Conservation (phyloP, 768 basidiomycete genomes). For the Pisolithus orientalis region DNA sequence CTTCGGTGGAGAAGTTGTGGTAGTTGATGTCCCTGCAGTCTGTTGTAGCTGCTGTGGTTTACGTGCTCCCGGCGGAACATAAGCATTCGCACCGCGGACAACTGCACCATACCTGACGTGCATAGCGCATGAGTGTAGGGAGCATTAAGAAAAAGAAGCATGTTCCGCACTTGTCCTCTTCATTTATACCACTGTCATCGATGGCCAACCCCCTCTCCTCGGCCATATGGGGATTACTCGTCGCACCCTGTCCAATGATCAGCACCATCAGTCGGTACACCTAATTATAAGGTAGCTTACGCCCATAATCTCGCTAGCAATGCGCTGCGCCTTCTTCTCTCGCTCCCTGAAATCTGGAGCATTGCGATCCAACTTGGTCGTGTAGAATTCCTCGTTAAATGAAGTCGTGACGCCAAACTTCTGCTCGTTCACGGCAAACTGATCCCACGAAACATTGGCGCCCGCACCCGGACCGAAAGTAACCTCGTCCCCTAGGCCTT, state of each 20-base stretch:
- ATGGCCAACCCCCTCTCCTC: constrained; percentile 72
- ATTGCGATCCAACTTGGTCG: constrained; percentile 83
- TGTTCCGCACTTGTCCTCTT: constrained; percentile 86
- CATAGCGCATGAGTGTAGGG: constrained; percentile 12
- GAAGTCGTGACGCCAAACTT: constrained; percentile 87
- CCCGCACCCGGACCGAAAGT: constrained; percentile 58
- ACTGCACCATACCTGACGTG: constrained; percentile 81
- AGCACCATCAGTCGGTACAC: constrained; percentile 6
- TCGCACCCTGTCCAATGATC: constrained; percentile 38
- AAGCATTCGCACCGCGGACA: constrained; percentile 80
- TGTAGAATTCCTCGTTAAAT: constrained; percentile 93
- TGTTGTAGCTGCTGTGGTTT: constrained; percentile 28
- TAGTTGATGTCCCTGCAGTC: constrained; percentile 22
- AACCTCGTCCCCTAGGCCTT: constrained; percentile 49
- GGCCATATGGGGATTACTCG: constrained; percentile 78
- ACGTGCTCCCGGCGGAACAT: constrained; percentile 90
- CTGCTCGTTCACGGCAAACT: constrained; percentile 89
- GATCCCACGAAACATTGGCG: constrained; percentile 67
- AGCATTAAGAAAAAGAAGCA: constrained; percentile 2
- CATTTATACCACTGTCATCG: constrained; percentile 74
- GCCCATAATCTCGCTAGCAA: constrained; percentile 88
- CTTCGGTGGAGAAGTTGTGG: constrained; percentile 23
- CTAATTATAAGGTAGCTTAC: constrained; percentile 39
- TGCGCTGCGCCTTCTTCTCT: constrained; percentile 78
- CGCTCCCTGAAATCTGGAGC: constrained; percentile 84